These are phyloP conservation scores for Cucurbitaria berberidis DNA, from an alignment of 2,329 filamentous ascomycete genomes.

Conservation along the genomic window DNA sequence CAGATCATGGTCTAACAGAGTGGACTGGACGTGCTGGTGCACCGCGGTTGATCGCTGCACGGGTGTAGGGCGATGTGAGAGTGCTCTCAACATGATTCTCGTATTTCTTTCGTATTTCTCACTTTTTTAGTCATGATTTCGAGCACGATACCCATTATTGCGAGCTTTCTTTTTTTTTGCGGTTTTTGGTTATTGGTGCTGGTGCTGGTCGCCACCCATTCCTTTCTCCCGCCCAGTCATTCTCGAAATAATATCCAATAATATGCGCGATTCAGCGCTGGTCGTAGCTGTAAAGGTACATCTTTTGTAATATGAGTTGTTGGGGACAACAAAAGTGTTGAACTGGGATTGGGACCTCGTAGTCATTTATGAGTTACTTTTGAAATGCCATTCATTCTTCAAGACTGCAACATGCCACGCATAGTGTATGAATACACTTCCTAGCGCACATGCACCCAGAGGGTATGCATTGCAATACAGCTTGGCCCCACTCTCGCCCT, in stretches of 20 bases:
- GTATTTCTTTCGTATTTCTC: neutral
- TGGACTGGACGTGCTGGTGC: conserved; percentile 27
- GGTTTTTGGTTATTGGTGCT: neutral
- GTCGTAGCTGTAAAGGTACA: neutral
- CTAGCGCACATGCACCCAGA: too few relatives aligned
- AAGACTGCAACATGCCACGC: too few relatives aligned
- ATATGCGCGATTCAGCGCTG: neutral
- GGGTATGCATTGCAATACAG: too few relatives aligned
- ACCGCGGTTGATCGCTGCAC: neutral
- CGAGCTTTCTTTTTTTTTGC: neutral
- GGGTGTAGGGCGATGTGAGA: neutral
- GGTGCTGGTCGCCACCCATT: neutral
- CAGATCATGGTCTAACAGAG: conserved; percentile 41
- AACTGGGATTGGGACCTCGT: too few relatives aligned
- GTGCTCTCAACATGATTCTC: neutral
- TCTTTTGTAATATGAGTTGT: neutral
- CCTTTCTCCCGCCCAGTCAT: neutral
- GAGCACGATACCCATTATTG: neutral
- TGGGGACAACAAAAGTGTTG: neutral
- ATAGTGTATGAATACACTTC: too few relatives aligned
- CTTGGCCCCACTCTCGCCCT: too few relatives aligned
- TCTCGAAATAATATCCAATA: neutral
- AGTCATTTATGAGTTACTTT: too few relatives aligned
- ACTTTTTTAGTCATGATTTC: neutral
- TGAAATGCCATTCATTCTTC: too few relatives aligned